Evolutionary conservation across 2,329 filamentous ascomycete genomes (phyloP), one percentile per base, ranked within the genome.

Genomic region (Penicillium sp.): DNA sequence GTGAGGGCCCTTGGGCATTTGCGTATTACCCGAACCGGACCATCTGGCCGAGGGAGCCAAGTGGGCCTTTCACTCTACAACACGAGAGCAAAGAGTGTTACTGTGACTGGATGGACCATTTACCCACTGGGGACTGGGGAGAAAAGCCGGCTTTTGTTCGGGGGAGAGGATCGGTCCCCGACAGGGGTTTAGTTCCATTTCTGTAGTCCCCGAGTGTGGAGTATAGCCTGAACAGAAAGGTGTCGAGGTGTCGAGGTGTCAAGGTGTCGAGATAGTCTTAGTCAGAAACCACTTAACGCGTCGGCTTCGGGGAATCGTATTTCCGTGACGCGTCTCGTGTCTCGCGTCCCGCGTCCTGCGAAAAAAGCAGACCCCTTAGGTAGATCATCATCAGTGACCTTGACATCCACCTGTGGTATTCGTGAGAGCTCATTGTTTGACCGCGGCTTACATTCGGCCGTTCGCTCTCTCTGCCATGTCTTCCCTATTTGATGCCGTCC

Each of bases 401-500:
- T 20, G 26, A 26, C 27, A 14, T 28, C 22, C n/a, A 27, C 29
- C 34, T 23, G 9, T 46, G 46, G 42, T 40, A 38, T 49, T 23
- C 32, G 38, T 26, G 27, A 45, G 29, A 48, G 40, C 43, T 26
- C 37, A 45, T 39, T 23, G 16, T 26, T 39, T 34, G 22, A 10
- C 29, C 18, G 18, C 57, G 65, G 63, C 53, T 57, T 57, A 38
- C 46, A 38, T 39, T 46, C 49, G 50, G 60, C 61, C 44, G 50
- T 61, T 39, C 52, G 53, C 51, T 51, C 50, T 51, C 50, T 44
- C 40, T 56, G 58, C 49, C 54, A 71, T 71, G 68, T 70, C 68
- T 44, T 67, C 66, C 51, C 60, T 71, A 26, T 67, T 70, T 45
- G 68, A 71, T 54, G 67, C 68, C 43, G 65, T 70, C 35, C 58